Evolutionary conservation across 225 moss, liverwort and hornwort species (phyloP).

Genomic region (Anthoceros angustus): DNA sequence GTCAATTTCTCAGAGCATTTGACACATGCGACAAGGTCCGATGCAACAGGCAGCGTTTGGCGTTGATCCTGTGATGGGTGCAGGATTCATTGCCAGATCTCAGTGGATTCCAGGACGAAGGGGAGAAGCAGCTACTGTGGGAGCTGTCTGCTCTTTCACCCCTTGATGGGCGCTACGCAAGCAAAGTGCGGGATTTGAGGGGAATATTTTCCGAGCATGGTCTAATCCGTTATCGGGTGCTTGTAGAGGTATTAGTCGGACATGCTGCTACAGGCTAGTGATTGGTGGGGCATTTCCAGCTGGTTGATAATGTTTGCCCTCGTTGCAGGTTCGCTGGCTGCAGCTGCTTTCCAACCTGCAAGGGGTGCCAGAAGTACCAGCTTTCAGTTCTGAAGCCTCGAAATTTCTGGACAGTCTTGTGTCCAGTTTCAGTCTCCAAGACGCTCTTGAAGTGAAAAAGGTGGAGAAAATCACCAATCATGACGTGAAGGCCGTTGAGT

Average conservation of each 20-base stretch:
- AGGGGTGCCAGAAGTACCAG: conserved; percentile 51
- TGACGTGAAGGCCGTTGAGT: conserved; percentile 84
- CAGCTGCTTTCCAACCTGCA: conserved; percentile 45
- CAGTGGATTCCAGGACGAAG: not conserved
- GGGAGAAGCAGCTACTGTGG: conserved; percentile 10
- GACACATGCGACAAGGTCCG: too few species aligned
- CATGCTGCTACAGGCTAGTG: not conserved
- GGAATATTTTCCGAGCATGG: conserved; percentile 65
- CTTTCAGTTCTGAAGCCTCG: conserved; percentile 38
- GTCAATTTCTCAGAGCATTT: too few species aligned
- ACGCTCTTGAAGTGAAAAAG: conserved; percentile 54
- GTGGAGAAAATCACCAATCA: conserved; percentile 71
- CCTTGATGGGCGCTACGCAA: conserved; percentile 57
- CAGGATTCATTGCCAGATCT: not conserved
- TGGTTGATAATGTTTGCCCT: not conserved
- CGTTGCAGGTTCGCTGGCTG: conserved; percentile 57
- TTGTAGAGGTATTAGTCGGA: conserved; percentile 48
- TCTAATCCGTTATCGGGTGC: conserved; percentile 55
- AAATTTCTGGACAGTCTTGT: conserved; percentile 41
- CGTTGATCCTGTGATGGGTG: too few species aligned
- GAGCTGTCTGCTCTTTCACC: conserved; percentile 59
- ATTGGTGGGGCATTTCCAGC: not conserved
- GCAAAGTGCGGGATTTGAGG: conserved; percentile 44
- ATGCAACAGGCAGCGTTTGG: too few species aligned
- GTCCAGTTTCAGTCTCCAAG: conserved; percentile 38